Conservation (phyloP, 1,284 basidiomycete species). For the Trametes sp. region DNA sequence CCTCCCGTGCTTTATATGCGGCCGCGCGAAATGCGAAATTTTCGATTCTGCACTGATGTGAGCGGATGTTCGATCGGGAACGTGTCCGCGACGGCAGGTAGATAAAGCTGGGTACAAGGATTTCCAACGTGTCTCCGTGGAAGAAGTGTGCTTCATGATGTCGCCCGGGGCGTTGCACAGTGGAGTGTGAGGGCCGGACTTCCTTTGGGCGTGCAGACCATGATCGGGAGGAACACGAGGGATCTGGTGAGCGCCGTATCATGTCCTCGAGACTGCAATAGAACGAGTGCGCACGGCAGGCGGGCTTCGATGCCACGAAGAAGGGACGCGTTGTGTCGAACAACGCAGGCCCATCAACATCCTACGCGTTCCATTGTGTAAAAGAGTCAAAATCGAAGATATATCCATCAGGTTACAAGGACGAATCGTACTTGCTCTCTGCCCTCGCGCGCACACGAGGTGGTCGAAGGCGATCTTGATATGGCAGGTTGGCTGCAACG, state of each 20-base stretch:
- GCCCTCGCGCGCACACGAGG: slow-evolving; percentile 47
- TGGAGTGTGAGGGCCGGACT: slow-evolving; percentile 72
- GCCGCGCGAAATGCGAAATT: slow-evolving; percentile 39
- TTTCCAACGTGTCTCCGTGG: slow-evolving; percentile 68
- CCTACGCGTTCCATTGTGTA: slow-evolving; percentile 35
- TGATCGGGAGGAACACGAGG: slow-evolving; percentile 75
- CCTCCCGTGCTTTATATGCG: slow-evolving; percentile 45
- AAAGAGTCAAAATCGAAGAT: slow-evolving; percentile 45
- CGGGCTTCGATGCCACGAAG: slow-evolving; percentile 39
- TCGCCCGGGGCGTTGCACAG: slow-evolving; percentile 63
- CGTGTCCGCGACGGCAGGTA: slow-evolving; percentile 76
- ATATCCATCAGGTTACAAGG: slow-evolving; percentile 43
- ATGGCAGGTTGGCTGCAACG: slow-evolving; percentile 62
- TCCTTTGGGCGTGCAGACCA: slow-evolving; percentile 57
- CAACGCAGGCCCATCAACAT: slow-evolving; percentile 30
- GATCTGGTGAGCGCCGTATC: slow-evolving; percentile 54
- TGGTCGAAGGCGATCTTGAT: slow-evolving; percentile 49
- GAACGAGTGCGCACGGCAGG: slow-evolving; percentile 35
- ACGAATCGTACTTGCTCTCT: slow-evolving; percentile 37
- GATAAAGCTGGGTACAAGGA: slow-evolving; percentile 72
- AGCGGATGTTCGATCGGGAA: slow-evolving; percentile 71
- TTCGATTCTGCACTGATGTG: slow-evolving; percentile 58
- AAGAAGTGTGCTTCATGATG: slow-evolving; percentile 61
- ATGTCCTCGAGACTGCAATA: slow-evolving; percentile 44
- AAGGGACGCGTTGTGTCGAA: slow-evolving; percentile 36